Conservation (phyloP, 1,284 basidiomycete species). For the Leccinum laetum region DNA sequence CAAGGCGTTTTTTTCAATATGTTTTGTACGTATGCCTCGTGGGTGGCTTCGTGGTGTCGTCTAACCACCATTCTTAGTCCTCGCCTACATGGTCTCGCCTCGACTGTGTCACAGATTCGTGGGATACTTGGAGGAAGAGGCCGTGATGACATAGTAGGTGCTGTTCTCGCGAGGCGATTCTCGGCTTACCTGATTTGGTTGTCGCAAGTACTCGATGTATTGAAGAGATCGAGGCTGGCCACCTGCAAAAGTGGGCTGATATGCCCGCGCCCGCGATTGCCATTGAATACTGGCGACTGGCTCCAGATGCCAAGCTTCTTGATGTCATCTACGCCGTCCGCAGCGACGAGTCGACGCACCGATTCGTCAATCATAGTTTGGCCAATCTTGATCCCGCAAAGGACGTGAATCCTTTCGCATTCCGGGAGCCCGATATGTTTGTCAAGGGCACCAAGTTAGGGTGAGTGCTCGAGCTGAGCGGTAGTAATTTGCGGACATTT, state of each 20-base stretch:
- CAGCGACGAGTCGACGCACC: conserved; percentile 91
- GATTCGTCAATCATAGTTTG: conserved; percentile 92
- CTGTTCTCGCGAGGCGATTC: conserved; percentile 23
- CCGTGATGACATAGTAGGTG: conserved; percentile 82
- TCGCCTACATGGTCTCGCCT: conserved; percentile 84
- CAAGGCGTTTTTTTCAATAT: conserved; percentile 92
- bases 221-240: conserved; percentile 81
- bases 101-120: conserved; percentile 92
- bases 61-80: conserved; percentile 45
- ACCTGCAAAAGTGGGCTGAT: conserved; percentile 80
- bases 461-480: conserved; percentile 43
- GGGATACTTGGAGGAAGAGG: conserved; percentile 94
- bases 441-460: conserved; percentile 75
- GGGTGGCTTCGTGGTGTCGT: conserved; percentile 19
- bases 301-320: conserved; percentile 70
- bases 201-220: conserved; percentile 74
- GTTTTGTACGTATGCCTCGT: conserved; percentile 66
- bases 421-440: conserved; percentile 86
- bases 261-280: conserved; percentile 86
- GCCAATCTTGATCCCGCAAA: conserved; percentile 77
- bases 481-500: conserved; percentile 14
- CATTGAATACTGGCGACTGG: conserved; percentile 92
- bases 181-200: conserved; percentile 21
- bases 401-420: conserved; percentile 91
- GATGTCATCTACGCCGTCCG: conserved; percentile 91